Evolutionary conservation across 306 rosid genomes (phyloP).

Genomic region (Morella rubra): DNA sequence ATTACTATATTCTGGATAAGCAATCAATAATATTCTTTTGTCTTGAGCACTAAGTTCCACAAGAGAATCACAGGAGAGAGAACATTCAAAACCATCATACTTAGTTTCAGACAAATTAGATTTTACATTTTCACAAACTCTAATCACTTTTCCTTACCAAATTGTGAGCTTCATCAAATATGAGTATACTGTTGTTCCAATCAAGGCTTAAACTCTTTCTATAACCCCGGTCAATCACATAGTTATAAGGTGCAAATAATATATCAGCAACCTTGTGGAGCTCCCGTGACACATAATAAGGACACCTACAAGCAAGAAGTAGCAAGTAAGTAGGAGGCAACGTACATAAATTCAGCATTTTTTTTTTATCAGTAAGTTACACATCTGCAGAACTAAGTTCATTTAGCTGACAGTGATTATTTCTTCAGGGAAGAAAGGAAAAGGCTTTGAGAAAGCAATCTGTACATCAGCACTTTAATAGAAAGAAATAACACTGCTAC

Average conservation of each 20-base stretch:
- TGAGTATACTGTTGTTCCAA: constrained; percentile 77
- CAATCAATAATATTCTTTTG: background rate
- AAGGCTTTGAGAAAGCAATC: constrained; percentile 8
- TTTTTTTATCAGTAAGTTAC: background rate
- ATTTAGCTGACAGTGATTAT: background rate
- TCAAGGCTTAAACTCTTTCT: constrained; percentile 54
- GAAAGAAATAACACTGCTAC: constrained; percentile 22
- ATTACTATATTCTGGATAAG: background rate
- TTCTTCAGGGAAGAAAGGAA: background rate
- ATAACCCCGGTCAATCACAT: constrained; percentile 74
- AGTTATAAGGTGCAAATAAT: constrained; percentile 88
- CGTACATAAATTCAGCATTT: constrained; percentile 24
- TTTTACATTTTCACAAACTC: constrained; percentile 17
- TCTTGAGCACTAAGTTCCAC: constrained; percentile 16
- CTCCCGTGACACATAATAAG: constrained; percentile 85
- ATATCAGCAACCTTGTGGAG: constrained; percentile 81
- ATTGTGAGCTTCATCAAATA: constrained; percentile 99
- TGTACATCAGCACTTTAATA: constrained; percentile 11
- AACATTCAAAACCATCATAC: constrained; percentile 19
- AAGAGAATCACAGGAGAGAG: constrained; percentile 27
- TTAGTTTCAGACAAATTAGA: constrained; percentile 21
- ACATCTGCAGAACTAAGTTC: background rate
- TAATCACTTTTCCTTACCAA: constrained; percentile 49
- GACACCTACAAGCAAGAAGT: constrained; percentile 63
- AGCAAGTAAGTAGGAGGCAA: constrained; percentile 25